Percentiles rank a stretch among this genome's conserved stretches.
Conservation (phyloP, 106 monocot genomes). For the Dactylorhiza incarnata region DNA sequence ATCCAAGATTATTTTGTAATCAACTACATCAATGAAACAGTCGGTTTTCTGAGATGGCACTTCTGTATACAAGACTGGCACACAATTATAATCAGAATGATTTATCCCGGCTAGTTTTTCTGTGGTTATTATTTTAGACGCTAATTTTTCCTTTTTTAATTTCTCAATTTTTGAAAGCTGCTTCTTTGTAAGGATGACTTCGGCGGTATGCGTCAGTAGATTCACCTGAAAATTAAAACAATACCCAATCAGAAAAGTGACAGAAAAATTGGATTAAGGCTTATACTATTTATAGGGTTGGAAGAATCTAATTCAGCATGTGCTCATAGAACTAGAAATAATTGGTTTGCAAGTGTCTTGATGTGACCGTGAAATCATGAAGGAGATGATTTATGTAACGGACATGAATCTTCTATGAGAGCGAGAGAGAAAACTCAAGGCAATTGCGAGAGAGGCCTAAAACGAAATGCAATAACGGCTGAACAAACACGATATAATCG, state of each 20-base stretch:
- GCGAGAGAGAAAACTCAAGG: too few species aligned
- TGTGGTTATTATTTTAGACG: not conserved
- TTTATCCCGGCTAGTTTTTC: not conserved
- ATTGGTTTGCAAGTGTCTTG: too few species aligned
- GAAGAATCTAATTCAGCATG: not conserved
- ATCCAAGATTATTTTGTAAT: not conserved
- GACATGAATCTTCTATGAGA: too few species aligned
- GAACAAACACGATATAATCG: too few species aligned
- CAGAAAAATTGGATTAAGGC: not conserved
- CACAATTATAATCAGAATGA: not conserved
- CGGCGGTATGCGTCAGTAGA: slow-evolving; percentile 33
- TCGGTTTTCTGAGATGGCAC: not conserved
- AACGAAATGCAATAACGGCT: too few species aligned
- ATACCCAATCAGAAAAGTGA: not conserved
- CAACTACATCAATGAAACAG: not conserved
- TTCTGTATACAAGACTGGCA: not conserved
- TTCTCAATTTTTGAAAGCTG: slow-evolving; percentile 20
- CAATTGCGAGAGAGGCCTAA: too few species aligned
- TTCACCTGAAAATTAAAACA: slow-evolving; percentile 24
- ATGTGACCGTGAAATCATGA: too few species aligned
- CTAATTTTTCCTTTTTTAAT: slow-evolving; percentile 19
- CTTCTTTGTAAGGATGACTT: slow-evolving; percentile 3
- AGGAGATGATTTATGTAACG: too few species aligned
- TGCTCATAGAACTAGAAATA: not conserved
- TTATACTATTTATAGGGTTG: not conserved